These are phyloP conservation scores for Cutaneotrichosporon cavernicola DNA, from an alignment of 1,284 basidiomycete species.

Conservation along the genomic window DNA sequence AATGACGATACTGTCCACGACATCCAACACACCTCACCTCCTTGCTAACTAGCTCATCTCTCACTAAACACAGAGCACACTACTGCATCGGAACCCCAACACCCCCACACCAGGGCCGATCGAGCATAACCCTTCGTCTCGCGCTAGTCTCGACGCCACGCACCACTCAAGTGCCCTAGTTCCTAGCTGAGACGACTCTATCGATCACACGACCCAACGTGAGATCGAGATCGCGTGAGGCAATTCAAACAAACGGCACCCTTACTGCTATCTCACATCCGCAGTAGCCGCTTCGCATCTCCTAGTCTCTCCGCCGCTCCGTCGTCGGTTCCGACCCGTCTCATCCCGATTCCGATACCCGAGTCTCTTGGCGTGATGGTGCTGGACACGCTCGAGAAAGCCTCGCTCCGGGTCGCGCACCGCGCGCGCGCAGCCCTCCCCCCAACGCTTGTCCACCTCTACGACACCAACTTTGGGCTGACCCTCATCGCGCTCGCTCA, in stretches of 20 bases:
- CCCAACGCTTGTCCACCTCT: slow-evolving; percentile 25
- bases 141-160: too few species aligned
- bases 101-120: too few species aligned
- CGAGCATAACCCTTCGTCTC: too few species aligned
- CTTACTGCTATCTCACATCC: neutral
- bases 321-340: too few species aligned
- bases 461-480: slow-evolving; percentile 61
- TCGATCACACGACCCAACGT: neutral
- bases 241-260: neutral
- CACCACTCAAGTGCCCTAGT: too few species aligned
- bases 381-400: slow-evolving; percentile 6
- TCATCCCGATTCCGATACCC: neutral
- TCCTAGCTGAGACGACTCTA: neutral
- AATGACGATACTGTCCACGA: too few species aligned
- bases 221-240: neutral
- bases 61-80: too few species aligned
- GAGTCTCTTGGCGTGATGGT: neutral
- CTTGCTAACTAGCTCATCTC: too few species aligned
- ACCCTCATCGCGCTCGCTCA: slow-evolving; percentile 63
- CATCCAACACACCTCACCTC: too few species aligned
- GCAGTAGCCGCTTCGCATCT: too few species aligned
- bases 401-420: neutral
- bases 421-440: slow-evolving; percentile 16
- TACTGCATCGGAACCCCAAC: too few species aligned
- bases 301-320: too few species aligned